Conservation (phyloP, 225 moss, liverwort and hornwort genomes). For the Pleurozium schreberi region DNA sequence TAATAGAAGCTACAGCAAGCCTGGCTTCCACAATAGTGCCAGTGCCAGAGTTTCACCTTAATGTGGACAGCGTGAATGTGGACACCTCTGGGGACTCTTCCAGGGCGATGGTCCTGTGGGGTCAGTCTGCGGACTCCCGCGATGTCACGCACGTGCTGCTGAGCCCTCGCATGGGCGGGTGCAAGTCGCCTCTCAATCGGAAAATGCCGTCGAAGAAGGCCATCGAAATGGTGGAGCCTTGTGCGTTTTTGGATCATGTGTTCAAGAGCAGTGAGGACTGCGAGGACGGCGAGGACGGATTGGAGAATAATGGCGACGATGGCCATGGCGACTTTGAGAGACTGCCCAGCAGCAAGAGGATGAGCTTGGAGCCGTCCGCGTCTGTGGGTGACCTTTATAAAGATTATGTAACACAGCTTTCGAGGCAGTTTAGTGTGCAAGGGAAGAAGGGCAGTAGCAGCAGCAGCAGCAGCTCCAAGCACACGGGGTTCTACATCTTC, state of each 20-base stretch:
- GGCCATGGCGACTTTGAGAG: conserved; percentile 10
- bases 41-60: neutral
- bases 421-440: conserved; percentile 19
- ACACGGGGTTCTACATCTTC: conserved; percentile 45
- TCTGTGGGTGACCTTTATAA: conserved; percentile 23
- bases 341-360: conserved; percentile 22
- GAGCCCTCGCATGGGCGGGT: conserved; percentile 59
- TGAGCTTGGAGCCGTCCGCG: conserved; percentile 11
- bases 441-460: conserved; percentile 28
- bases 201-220: conserved; percentile 26
- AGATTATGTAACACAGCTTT: neutral
- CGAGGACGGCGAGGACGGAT: conserved; percentile 5
- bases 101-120: conserved; percentile 27
- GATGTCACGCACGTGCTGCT: conserved; percentile 67
- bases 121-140: conserved; percentile 6
- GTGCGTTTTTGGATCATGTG: conserved; percentile 3
- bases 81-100: neutral
- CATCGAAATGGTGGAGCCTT: conserved; percentile 15
- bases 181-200: conserved; percentile 61
- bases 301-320: neutral
- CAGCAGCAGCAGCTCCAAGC: conserved; percentile 23
- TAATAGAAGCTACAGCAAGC: neutral
- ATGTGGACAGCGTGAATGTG: neutral
- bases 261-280: conserved; percentile 13
- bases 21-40: neutral